Conservation (phyloP, 257 asterid genomes). For the Verbascum thapsus region DNA sequence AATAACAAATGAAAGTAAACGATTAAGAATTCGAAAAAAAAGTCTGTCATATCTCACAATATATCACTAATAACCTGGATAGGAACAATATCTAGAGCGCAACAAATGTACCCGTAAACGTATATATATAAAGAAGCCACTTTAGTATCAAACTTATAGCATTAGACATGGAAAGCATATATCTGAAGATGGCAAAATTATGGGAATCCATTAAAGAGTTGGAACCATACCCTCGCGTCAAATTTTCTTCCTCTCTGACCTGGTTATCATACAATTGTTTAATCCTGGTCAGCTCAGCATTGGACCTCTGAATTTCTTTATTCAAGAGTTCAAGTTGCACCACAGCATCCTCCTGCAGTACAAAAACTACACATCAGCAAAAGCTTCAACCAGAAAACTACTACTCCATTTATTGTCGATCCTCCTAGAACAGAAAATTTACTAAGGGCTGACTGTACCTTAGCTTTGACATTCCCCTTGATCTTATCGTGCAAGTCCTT, state of each 20-base stretch:
- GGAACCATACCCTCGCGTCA: slow-evolving; percentile 75
- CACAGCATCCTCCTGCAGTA: slow-evolving; percentile 80
- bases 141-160: slow-evolving; percentile 8
- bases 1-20: slow-evolving; percentile 10
- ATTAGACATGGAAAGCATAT: neutral
- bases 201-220: neutral
- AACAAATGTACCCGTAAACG: neutral
- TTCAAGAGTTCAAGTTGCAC: slow-evolving; percentile 78
- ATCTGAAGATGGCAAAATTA: neutral
- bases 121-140: neutral
- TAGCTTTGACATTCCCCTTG: slow-evolving; percentile 65
- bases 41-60: neutral
- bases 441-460: slow-evolving; percentile 51
- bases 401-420: slow-evolving; percentile 11
- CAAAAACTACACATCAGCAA: slow-evolving; percentile 31
- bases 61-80: neutral
- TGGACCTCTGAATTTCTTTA: slow-evolving; percentile 72
- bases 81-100: neutral
- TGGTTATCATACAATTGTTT: slow-evolving; percentile 63
- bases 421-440: slow-evolving; percentile 20
- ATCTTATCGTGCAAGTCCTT: slow-evolving; percentile 87
- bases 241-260: slow-evolving; percentile 78
- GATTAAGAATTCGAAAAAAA: slow-evolving; percentile 2
- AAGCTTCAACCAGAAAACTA: slow-evolving; percentile 23
- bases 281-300: slow-evolving; percentile 58